phyloP scores from a whole-genome alignment of 306 rosid genomes.

The Lablab purpureus region DNA sequence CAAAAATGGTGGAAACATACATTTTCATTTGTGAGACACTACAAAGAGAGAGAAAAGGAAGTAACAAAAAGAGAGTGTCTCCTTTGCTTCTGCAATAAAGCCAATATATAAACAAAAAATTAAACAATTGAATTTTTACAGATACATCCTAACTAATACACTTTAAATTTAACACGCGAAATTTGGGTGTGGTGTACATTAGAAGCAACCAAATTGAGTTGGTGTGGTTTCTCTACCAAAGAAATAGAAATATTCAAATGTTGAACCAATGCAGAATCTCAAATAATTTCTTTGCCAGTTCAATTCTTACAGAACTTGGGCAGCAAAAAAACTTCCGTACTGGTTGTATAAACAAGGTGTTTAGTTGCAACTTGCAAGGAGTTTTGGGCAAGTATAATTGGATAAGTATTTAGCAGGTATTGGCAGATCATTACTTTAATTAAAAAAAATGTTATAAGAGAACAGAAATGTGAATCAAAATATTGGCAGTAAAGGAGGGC shows the following conservation, averaged over 20 bases:
- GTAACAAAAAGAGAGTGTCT: conserved; percentile 1
- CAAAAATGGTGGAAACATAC: conserved; percentile 46
- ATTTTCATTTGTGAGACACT: conserved; percentile 55
- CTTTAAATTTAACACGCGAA: background rate
- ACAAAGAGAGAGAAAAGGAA: conserved; percentile 3
- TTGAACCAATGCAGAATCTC: too few relatives aligned
- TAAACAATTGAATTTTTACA: background rate
- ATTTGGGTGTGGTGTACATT: background rate
- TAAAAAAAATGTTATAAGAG: too few relatives aligned
- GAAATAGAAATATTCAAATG: background rate
- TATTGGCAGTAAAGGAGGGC: too few relatives aligned
- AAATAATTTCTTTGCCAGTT: too few relatives aligned
- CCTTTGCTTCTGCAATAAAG: conserved; percentile 16
- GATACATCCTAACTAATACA: background rate
- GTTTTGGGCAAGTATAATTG: too few relatives aligned
- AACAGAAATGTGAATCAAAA: too few relatives aligned
- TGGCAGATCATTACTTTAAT: too few relatives aligned
- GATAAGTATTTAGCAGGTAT: too few relatives aligned
- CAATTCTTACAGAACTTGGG: too few relatives aligned
- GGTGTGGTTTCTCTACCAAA: background rate
- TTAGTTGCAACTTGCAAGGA: too few relatives aligned
- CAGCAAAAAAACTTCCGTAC: too few relatives aligned
- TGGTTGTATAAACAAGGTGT: too few relatives aligned
- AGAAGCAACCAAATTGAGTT: background rate
- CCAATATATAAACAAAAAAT: conserved; percentile 2